These are phyloP conservation scores for Hygrophila difformis DNA, from an alignment of 257 asterid genomes.

Conservation along the genomic window DNA sequence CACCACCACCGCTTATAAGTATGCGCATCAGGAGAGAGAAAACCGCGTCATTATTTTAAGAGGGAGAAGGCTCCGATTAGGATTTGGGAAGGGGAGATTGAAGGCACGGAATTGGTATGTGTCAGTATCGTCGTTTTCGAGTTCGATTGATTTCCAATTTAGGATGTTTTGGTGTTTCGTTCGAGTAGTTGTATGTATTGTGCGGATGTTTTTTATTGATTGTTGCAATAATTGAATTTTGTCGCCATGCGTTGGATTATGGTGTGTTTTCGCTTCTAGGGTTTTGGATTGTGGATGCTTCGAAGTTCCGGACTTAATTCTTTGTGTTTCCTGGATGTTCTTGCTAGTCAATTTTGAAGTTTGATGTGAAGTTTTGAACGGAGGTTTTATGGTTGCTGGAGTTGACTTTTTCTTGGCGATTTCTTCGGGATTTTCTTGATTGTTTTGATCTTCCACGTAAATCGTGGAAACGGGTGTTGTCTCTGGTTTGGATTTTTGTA, in stretches of 20 bases:
- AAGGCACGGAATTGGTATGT: conserved; percentile 10
- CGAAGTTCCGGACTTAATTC: not conserved
- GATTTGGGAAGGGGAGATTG: not conserved
- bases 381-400: conserved; percentile 18
- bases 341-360: conserved; percentile 18
- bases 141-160: not conserved
- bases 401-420: conserved; percentile 29
- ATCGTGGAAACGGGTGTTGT: too few species aligned
- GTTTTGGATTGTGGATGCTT: conserved; percentile 18
- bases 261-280: conserved; percentile 20
- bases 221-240: conserved; percentile 13
- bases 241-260: conserved; percentile 8
- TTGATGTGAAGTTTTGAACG: conserved; percentile 17
- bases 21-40: conserved; percentile 17
- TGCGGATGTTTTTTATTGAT: conserved; percentile 4
- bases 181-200: not conserved
- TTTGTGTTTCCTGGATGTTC: not conserved
- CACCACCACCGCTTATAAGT: conserved; percentile 21
- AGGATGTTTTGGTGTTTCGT: not conserved
- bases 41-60: too few species aligned
- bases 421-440: conserved; percentile 18
- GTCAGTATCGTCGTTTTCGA: conserved; percentile 9
- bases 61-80: conserved; percentile 31
- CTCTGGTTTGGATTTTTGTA: too few species aligned
- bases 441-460: conserved; percentile 5